These are phyloP conservation scores for Chytriomyces sp. DNA, from an alignment of 192 early-diverging fungal species.

Conservation along the genomic window DNA sequence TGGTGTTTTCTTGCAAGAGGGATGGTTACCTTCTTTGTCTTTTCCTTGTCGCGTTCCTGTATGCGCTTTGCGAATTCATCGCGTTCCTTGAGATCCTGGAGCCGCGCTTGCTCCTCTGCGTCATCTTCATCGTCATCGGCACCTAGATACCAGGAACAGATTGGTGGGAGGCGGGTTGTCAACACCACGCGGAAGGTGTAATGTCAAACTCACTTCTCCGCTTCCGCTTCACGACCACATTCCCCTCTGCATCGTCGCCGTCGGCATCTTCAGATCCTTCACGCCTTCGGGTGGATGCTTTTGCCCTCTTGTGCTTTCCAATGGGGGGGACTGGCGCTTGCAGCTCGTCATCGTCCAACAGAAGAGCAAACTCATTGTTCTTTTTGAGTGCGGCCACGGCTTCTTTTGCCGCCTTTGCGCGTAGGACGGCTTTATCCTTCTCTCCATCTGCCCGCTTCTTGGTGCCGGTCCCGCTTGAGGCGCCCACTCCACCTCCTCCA, in stretches of 20 bases:
- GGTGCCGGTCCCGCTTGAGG: neutral
- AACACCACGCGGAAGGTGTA: neutral
- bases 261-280: conserved; percentile 31
- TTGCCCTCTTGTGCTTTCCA: conserved; percentile 38
- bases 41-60: conserved; percentile 78
- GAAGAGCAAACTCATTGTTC: conserved; percentile 43
- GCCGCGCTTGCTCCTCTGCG: conserved; percentile 53
- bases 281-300: conserved; percentile 33
- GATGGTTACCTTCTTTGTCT: conserved; percentile 64
- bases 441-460: conserved; percentile 23
- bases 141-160: neutral
- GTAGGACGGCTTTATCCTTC: too few relatives aligned
- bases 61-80: conserved; percentile 88
- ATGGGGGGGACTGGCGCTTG: conserved; percentile 2
- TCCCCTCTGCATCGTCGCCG: conserved; percentile 6
- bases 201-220: conserved; percentile 33
- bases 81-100: conserved; percentile 78
- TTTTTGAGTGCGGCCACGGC: conserved; percentile 34
- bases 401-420: too few relatives aligned
- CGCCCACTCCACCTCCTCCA: neutral
- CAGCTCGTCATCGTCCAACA: conserved; percentile 33
- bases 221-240: conserved; percentile 4
- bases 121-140: conserved; percentile 55
- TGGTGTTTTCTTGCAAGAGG: conserved; percentile 13
- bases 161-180: neutral